Base-by-base conservation (phyloP, 2,329 filamentous ascomycete species). In the Fusarium sp. region DNA sequence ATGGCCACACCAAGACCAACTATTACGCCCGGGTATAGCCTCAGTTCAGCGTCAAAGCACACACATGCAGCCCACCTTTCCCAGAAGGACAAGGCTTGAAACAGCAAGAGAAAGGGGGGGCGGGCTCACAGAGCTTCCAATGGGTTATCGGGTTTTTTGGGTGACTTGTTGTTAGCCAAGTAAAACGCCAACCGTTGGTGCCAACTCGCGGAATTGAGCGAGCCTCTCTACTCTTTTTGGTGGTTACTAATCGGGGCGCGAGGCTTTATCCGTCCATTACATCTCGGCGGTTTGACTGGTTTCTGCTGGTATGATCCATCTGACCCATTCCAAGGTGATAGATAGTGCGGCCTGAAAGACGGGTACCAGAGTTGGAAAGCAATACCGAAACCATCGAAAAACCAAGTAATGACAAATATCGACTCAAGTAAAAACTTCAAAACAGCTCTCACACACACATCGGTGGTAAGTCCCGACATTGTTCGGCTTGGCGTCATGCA, bases 71-170 rank as follows among this genome's bases (percentile, higher is more conserved):
- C 42, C 33, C 33, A 18, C 44, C 20, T 57, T 60, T 18, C 61
- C 54, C 11, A 59, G 49, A 60, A 53, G 14, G 64, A 51, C 50
- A 55, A 62, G 34, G 58, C 42, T 57, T 51, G 58, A 62, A 60
- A 66, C 60, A 38, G 2, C 29, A 23, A 46, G 18, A 11, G 44
- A 36, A 27, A n/a, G 50, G 29, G 38, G 34, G 14, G 33, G 14
- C 9, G 7, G 18, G 1, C 6, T n/a, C 54, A 6, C 4, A 27
- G 40, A 16, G 42, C 14, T 16, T 46, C 23, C 14, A 46, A 44
- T 33, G 49, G 49, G 29, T 29, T 34, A 23, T 14, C 29, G 29
- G 27, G 3, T 51, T 53, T 33, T 51, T 53, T 16, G 5, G 11
- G 18, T 18, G 53, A 36, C 18, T 42, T 42, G 40, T 31, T 31